Conservation (phyloP, 305 asterid genomes). For the Fraxinus angustifolia region DNA sequence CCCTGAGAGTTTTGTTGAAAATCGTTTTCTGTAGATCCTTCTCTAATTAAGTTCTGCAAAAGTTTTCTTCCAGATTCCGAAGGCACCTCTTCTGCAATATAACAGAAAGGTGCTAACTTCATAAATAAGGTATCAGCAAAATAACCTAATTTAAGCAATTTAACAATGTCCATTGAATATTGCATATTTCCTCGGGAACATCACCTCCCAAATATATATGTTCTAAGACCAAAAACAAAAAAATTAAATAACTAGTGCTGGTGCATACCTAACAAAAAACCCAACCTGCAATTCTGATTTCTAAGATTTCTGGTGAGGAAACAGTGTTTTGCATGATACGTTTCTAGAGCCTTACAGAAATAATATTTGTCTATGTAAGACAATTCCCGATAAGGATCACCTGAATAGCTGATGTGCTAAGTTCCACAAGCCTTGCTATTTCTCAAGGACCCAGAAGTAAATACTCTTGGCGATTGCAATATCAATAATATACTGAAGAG, state of each 20-base stretch:
- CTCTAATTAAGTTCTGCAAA: slow-evolving; percentile 36
- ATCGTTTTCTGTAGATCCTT: slow-evolving; percentile 36
- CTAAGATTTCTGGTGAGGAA: slow-evolving; percentile 28
- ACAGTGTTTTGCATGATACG: slow-evolving; percentile 42
- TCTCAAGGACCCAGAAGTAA: slow-evolving; percentile 43
- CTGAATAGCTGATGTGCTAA: slow-evolving; percentile 36
- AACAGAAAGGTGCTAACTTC: not conserved
- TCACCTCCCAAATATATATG: not conserved
- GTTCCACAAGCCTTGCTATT: slow-evolving; percentile 46
- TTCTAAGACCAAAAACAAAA: not conserved
- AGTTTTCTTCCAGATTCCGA: slow-evolving; percentile 45
- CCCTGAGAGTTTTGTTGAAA: slow-evolving; percentile 22
- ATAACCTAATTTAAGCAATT: slow-evolving; percentile 5
- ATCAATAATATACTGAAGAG: slow-evolving; percentile 37
- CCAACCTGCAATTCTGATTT: slow-evolving; percentile 36
- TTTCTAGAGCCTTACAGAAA: slow-evolving; percentile 56
- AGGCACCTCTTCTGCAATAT: slow-evolving; percentile 46
- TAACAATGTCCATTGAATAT: not conserved
- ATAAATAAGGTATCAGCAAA: not conserved
- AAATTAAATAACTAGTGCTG: not conserved
- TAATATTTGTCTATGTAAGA: slow-evolving; percentile 50
- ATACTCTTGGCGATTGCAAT: slow-evolving; percentile 37
- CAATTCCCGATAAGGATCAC: slow-evolving; percentile 37
- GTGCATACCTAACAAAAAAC: slow-evolving; percentile 45
- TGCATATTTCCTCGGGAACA: not conserved